These are phyloP conservation scores for Helichrysum umbraculigerum DNA, from an alignment of 129 eudicot species.

Conservation along the genomic window DNA sequence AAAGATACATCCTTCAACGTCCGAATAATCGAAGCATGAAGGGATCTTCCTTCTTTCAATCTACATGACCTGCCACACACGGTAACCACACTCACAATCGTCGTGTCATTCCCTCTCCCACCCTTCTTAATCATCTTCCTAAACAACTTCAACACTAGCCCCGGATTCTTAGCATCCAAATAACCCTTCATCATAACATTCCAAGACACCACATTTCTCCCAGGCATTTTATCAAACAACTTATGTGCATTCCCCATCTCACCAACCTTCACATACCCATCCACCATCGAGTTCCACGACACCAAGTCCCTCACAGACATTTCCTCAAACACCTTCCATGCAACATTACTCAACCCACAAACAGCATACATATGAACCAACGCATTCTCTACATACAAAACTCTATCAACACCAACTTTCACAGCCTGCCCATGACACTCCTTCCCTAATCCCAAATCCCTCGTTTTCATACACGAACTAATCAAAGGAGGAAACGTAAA, in stretches of 20 bases:
- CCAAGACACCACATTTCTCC: conserved; percentile 79
- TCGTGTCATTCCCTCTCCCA: conserved; percentile 49
- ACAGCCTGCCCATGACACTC: conserved; percentile 79
- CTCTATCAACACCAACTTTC: conserved; percentile 73
- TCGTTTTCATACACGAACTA: conserved; percentile 56
- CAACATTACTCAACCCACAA: conserved; percentile 57
- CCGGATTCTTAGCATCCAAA: conserved; percentile 63
- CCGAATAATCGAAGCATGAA: conserved; percentile 59
- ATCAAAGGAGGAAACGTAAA: conserved; percentile 63
- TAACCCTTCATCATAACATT: conserved; percentile 70
- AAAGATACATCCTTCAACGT: conserved; percentile 33
- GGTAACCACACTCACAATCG: conserved; percentile 54
- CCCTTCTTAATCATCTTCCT: conserved; percentile 47
- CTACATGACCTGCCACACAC: conserved; percentile 91
- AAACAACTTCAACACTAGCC: conserved; percentile 64
- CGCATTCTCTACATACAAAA: conserved; percentile 67
- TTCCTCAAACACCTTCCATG: conserved; percentile 56
- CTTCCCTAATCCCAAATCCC: conserved; percentile 43
- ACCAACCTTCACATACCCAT: conserved; percentile 51
- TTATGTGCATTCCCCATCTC: conserved; percentile 65
- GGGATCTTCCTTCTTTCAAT: conserved; percentile 74
- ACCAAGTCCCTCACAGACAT: conserved; percentile 68
- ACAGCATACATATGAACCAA: conserved; percentile 69
- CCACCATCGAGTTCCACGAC: conserved; percentile 71
- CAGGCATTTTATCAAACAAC: conserved; percentile 69